Evolutionary conservation across 495 filamentous ascomycete species (phyloP).

Genomic region (Tuber melanosporum): DNA sequence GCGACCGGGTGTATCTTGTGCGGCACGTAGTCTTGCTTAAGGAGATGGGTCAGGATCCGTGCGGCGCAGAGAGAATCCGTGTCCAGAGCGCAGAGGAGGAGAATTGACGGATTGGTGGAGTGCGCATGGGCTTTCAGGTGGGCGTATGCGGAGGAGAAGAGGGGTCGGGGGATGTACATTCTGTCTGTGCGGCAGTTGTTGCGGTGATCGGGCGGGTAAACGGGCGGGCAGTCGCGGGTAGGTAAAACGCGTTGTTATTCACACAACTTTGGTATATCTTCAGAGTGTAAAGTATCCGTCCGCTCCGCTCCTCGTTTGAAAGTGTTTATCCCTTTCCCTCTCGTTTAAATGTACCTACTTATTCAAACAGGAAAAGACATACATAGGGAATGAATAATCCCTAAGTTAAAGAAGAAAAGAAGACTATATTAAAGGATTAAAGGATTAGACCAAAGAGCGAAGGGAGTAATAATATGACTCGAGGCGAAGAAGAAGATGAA

Average conservation of each 20-base stretch:
- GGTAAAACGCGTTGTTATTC: neutral
- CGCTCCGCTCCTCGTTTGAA: neutral
- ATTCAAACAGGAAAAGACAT: neutral
- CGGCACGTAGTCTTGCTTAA: slow-evolving; percentile 95
- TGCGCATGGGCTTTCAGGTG: slow-evolving; percentile 76
- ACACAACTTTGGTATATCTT: neutral
- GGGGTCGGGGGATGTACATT: slow-evolving; percentile 92
- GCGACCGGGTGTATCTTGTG: slow-evolving; percentile 94
- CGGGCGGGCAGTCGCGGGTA: neutral
- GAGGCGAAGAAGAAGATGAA: neutral
- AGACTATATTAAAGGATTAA: neutral
- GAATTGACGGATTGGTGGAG: slow-evolving; percentile 75
- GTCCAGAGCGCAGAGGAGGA: slow-evolving; percentile 90
- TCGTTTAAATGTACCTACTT: neutral
- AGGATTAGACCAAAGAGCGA: neutral
- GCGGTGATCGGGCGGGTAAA: neutral
- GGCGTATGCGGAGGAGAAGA: slow-evolving; percentile 83
- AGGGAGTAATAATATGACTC: neutral
- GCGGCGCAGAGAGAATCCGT: slow-evolving; percentile 93
- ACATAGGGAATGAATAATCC: neutral
- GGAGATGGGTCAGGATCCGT: slow-evolving; percentile 79
- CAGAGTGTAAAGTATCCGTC: neutral
- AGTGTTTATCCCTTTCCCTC: neutral
- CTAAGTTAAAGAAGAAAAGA: neutral
- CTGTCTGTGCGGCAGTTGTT: neutral